Base-by-base conservation (phyloP, 1,284 basidiomycete genomes). In the Peniophora sp. region DNA sequence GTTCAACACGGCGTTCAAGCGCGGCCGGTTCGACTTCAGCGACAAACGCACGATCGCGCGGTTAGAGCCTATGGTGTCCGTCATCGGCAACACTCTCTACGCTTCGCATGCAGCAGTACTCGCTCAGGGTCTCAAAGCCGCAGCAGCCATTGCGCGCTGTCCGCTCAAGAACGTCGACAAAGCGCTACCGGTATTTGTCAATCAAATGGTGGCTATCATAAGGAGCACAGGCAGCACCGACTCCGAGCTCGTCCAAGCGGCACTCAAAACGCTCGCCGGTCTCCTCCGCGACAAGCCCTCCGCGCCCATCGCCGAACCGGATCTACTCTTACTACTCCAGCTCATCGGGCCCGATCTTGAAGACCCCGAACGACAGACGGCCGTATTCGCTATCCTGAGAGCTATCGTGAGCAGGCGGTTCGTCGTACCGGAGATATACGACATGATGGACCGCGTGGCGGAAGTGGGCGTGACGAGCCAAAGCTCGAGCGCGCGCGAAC, bases 391-490 rank as follows among this genome's bases (percentile, higher is more conserved):
- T 0, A 79, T 99, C 58, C 79, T 99, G 15, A 85, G 93, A n/a
- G 89, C 94, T 10, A 92, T 99, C 58, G 85, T 99, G 17, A 75
- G 86, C 3, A 84, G 95, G 27, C 90, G 89, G 60, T 91, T 99
- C 55, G 86, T 98, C 42, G 92, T 97, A 1, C 91, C 92, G 1
- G 97, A 99, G 67, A 87, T 99, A 48, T 99, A 99, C 73, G 95
- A 99, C 65, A 72, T 97, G 39, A 98, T 99, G 95, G 91, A 93
- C 56, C 86, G 86, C 56, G 85, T 99, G n/a, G 85, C 92, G 1
- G 87, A 93, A 61, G 84, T 97, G 61, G 86, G 97, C 76, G 92
- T 99, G 39, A 97, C 93, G 9, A 94, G 82, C 58, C 96, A 99
- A 67, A 92, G 92, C 11, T 68, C 83, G 0, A 88, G 92, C 57